Evolutionary conservation across 1,139 yeast species (phyloP).

Genomic region (Suhomyces maxii): DNA sequence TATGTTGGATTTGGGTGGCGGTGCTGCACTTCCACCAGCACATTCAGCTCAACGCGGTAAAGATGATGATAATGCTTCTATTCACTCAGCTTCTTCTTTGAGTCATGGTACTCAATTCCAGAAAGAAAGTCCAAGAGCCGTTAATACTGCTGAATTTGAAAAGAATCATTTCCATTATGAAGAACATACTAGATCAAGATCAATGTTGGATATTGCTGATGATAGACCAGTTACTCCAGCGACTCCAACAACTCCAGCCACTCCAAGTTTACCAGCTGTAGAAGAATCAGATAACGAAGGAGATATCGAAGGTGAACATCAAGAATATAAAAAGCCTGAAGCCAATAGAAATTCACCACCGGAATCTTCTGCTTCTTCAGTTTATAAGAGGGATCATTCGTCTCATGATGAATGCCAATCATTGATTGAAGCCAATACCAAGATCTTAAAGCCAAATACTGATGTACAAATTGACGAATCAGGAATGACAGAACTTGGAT

Average conservation of each 20-base stretch:
- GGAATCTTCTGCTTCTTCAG: constrained; percentile 3
- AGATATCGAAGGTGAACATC: not conserved
- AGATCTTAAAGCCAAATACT: constrained; percentile 10
- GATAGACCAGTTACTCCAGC: constrained; percentile 4
- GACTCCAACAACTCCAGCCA: not conserved
- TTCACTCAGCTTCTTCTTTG: constrained; percentile 31
- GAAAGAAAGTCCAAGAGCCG: constrained; percentile 7
- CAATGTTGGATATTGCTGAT: constrained; percentile 16
- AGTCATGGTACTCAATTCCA: constrained; percentile 16
- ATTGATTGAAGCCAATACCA: constrained; percentile 1
- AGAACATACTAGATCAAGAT: constrained; percentile 8
- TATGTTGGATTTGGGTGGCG: constrained; percentile 37
- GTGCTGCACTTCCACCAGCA: too few species aligned
- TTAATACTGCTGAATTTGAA: constrained; percentile 1
- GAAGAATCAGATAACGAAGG: constrained; percentile 17
- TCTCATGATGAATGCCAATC: constrained; percentile 2
- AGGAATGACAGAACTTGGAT: constrained; percentile 47
- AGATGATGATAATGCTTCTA: constrained; percentile 21
- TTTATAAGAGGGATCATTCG: not conserved
- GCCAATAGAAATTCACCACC: not conserved
- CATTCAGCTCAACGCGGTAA: constrained; percentile 3
- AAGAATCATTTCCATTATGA: not conserved
- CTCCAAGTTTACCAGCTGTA: constrained; percentile 21
- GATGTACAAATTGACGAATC: constrained; percentile 28
- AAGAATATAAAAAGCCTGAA: not conserved